A percentile compares a stretch with the other conserved stretches of the same genome.
These are phyloP conservation scores for Alternaria angustiovoidea DNA, from an alignment of 2,329 filamentous ascomycete genomes.

Conservation along the genomic window DNA sequence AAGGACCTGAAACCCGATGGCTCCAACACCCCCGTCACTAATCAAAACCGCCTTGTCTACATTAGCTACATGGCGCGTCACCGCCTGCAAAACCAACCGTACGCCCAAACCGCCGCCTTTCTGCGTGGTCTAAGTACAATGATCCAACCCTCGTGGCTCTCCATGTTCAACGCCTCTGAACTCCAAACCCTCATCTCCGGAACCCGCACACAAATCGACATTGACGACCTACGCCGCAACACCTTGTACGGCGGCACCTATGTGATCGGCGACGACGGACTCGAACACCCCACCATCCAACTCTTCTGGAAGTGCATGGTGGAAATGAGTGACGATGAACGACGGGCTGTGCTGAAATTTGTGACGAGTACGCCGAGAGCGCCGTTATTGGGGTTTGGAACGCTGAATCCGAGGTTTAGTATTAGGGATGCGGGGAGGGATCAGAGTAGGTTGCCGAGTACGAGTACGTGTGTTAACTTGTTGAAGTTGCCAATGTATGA, in stretches of 20 bases:
- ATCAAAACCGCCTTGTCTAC: slow-evolving; percentile 92
- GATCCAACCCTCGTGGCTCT: slow-evolving; percentile 90
- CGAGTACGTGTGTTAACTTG: slow-evolving; percentile 95
- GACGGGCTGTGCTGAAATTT: slow-evolving; percentile 89
- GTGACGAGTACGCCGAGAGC: slow-evolving; percentile 93
- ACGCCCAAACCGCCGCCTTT: slow-evolving; percentile 85
- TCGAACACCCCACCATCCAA: slow-evolving; percentile 84
- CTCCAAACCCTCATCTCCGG: slow-evolving; percentile 93
- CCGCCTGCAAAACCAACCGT: slow-evolving; percentile 81
- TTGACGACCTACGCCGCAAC: slow-evolving; percentile 83
- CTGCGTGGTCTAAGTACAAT: slow-evolving; percentile 85
- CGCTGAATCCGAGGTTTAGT: slow-evolving; percentile 84
- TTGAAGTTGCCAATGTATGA: slow-evolving; percentile 88
- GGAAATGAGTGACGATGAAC: slow-evolving; percentile 75
- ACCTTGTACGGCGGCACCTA: slow-evolving; percentile 91
- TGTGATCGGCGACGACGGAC: slow-evolving; percentile 82
- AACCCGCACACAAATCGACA: slow-evolving; percentile 83
- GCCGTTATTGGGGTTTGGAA: slow-evolving; percentile 86
- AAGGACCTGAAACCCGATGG: slow-evolving; percentile 80
- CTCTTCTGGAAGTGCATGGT: slow-evolving; percentile 73
- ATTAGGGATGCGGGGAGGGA: slow-evolving; percentile 85
- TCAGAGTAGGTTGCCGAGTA: slow-evolving; percentile 82
- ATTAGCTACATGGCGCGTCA: slow-evolving; percentile 91
- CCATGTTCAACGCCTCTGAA: slow-evolving; percentile 98
- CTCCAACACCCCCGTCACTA: slow-evolving; percentile 80